phyloP scores from a whole-genome alignment of 2,329 filamentous ascomycete species.

The Aureobasidium sp. region DNA sequence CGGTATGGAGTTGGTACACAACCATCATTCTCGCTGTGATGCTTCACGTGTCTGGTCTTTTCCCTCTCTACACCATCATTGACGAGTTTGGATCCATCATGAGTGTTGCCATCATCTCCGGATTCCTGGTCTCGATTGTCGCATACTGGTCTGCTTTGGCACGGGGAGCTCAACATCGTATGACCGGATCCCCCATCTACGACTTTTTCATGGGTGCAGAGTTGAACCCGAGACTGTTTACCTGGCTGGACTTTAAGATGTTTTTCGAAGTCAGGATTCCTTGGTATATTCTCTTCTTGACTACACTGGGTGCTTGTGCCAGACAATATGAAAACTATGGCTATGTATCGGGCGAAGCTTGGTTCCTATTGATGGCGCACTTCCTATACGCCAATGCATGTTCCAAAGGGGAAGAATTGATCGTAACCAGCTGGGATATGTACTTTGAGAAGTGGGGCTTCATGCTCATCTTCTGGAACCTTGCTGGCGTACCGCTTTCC shows the following conservation, averaged over 20 bases:
- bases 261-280: constrained; percentile 83
- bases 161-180: constrained; percentile 74
- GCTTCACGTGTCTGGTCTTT: constrained; percentile 71
- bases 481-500: constrained; percentile 10
- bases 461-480: constrained; percentile 15
- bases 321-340: constrained; percentile 74
- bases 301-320: constrained; percentile 64
- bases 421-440: constrained; percentile 62
- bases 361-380: constrained; percentile 79
- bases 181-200: constrained; percentile 72
- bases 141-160: constrained; percentile 75
- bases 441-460: constrained; percentile 15
- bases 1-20: constrained; percentile 71
- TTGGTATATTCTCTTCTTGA: constrained; percentile 75
- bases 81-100: constrained; percentile 87
- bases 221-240: constrained; percentile 64
- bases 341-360: constrained; percentile 72
- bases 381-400: constrained; percentile 83
- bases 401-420: constrained; percentile 78
- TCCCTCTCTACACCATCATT: constrained; percentile 78
- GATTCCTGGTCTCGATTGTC: constrained; percentile 68
- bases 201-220: constrained; percentile 83
- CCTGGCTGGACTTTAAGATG: constrained; percentile 78
- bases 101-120: constrained; percentile 81
- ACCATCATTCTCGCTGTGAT: constrained; percentile 62